Evolutionary conservation across 75 land plant genomes (phyloP), one percentile per base, ranked within the genome.

Genomic region (Selaginella tamariscina): DNA sequence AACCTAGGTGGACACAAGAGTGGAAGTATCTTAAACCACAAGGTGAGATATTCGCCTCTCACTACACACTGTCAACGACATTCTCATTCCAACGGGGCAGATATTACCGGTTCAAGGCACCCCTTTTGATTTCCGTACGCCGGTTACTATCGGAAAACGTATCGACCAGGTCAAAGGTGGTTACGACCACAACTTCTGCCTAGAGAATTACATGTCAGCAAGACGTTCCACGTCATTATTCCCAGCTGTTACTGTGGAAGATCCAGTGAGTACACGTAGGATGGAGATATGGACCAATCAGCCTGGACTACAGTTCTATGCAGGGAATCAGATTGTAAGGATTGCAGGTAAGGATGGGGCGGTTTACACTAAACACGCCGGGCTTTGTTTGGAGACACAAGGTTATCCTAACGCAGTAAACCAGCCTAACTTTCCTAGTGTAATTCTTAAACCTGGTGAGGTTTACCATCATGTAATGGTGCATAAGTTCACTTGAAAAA

Each of bases 381-480:
- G 86, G 0, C 27, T 95, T 24, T 95, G 99, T 64, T 73, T 95
- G 72, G 99, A 95, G 76, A 91, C 99, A 8, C 99, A 95, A 57
- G 99, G 92, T 11, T 91, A 85, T 55, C 99, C 99, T 1, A 87
- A 91, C 67, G 87, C 99, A 5, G 73, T 95, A 8, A 95, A 95
- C 57, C 84, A 91, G 68, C 76, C 85, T 1, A 88, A 85, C 68
- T 95, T 95, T 68, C 97, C 97, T 0, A 75, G 82, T 21, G 55
- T 90, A 31, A 78, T 95, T 5, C 77, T 84, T 59, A 70, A 73
- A 5, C 92, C 97, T 0, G 97, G 92, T 0, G 81, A 95, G 78
- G 89, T 74, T 56, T 95, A 91, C 69, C 74, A 73, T 64, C 99
- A 95, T 73, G 73, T 77, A 54, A 95, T 95, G 89, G 39, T 95